These are phyloP conservation scores for Paramyrothecium roridum DNA, from an alignment of 2,329 filamentous ascomycete species.

Conservation along the genomic window DNA sequence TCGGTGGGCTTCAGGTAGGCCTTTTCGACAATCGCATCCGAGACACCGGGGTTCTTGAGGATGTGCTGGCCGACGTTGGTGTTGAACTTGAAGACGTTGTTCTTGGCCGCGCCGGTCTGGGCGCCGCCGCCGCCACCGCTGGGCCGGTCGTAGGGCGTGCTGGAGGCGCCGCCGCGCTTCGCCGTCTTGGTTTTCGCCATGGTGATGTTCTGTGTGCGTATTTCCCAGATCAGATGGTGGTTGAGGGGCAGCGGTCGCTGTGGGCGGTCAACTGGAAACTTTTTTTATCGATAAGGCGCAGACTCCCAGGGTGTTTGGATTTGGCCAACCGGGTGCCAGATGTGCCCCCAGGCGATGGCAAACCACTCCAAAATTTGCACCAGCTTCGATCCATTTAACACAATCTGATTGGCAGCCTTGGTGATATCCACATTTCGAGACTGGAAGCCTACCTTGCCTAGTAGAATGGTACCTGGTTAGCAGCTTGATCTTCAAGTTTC, in stretches of 20 bases:
- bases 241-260: conserved; percentile 12
- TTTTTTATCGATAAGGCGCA: conserved; percentile 3
- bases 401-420: background rate
- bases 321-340: background rate
- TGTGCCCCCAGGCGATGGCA: no score
- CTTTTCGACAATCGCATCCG: conserved; percentile 69
- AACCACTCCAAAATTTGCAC: background rate
- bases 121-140: conserved; percentile 12
- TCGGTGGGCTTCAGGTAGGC: conserved; percentile 87
- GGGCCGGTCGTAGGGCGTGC: conserved; percentile 39
- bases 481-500: background rate
- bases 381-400: background rate
- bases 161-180: conserved; percentile 49
- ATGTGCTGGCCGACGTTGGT: conserved; percentile 85
- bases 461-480: no score
- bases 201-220: conserved; percentile 7
- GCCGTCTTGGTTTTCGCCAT: conserved; percentile 54
- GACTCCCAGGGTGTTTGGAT: background rate
- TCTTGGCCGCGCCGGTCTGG: conserved; percentile 38
- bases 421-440: background rate
- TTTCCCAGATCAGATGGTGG: conserved; percentile 5
- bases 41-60: conserved; percentile 85
- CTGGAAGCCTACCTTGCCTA: no score
- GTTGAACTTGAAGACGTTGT: conserved; percentile 98
- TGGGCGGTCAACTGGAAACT: background rate